Evolutionary conservation across 2,329 filamentous ascomycete genomes (phyloP).

Genomic region (Penicillium corylophilum): DNA sequence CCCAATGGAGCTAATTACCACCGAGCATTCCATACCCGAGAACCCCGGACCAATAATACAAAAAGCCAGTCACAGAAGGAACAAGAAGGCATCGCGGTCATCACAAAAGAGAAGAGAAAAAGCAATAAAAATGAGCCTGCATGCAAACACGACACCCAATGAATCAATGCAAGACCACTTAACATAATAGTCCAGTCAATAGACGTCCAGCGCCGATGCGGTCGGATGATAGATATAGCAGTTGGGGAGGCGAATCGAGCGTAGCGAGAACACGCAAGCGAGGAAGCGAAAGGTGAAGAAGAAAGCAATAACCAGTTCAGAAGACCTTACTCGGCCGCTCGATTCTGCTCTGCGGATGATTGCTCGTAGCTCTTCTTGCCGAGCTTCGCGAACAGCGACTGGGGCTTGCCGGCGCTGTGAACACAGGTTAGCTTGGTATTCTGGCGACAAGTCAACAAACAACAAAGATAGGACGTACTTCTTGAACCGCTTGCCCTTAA

Average conservation of each 20-base stretch:
- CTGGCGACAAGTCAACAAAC: not conserved
- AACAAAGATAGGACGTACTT: constrained; percentile 36
- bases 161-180: not conserved
- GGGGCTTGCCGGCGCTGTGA: constrained; percentile 40
- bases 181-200: not conserved
- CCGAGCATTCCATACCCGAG: constrained; percentile 12
- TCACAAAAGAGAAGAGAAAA: constrained; percentile 16
- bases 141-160: not conserved
- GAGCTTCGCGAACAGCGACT: constrained; percentile 48
- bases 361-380: constrained; percentile 47
- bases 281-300: not conserved
- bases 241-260: not conserved
- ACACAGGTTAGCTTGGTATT: not conserved
- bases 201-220: constrained; percentile 6
- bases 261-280: not conserved
- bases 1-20: constrained; percentile 10
- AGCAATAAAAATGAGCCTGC: constrained; percentile 6
- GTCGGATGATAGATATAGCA: not conserved
- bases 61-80: constrained; percentile 7
- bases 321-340: constrained; percentile 13
- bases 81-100: constrained; percentile 26
- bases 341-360: constrained; percentile 26
- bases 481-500: constrained; percentile 52
- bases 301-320: not conserved
- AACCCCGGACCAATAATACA: constrained; percentile 15